phyloP scores from a whole-genome alignment of 2,329 filamentous ascomycete genomes.

The Hypoxylon sp. region DNA sequence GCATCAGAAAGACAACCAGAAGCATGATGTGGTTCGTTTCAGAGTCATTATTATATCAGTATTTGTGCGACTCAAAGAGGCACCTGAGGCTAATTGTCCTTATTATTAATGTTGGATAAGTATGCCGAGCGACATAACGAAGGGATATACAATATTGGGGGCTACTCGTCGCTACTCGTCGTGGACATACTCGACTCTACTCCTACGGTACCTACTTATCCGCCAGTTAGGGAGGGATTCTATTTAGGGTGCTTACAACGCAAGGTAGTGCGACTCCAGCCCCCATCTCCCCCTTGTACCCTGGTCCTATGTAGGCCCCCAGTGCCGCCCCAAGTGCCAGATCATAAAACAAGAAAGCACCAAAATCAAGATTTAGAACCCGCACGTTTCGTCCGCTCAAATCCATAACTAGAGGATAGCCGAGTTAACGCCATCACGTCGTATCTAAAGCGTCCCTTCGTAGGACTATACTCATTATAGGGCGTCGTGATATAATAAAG shows the following conservation, averaged over 20 bases:
- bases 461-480: constrained; percentile 1
- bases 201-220: neutral
- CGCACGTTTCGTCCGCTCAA: neutral
- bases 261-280: neutral
- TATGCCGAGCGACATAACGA: neutral
- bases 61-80: neutral
- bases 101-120: neutral
- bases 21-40: neutral
- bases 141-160: neutral
- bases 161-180: neutral
- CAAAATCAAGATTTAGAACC: neutral
- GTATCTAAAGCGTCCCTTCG: neutral
- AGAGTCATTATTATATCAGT: neutral
- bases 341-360: neutral
- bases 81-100: neutral
- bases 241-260: constrained; percentile 4
- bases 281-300: neutral
- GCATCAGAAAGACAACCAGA: neutral
- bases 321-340: neutral
- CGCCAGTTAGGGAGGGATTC: neutral
- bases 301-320: neutral
- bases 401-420: neutral
- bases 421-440: neutral
- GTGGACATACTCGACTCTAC: neutral
- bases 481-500: neutral